Evolutionary conservation across 352 stramenopile species (phyloP), one percentile per base, ranked within the genome.

Genomic region (Phytophthora palmivora): DNA sequence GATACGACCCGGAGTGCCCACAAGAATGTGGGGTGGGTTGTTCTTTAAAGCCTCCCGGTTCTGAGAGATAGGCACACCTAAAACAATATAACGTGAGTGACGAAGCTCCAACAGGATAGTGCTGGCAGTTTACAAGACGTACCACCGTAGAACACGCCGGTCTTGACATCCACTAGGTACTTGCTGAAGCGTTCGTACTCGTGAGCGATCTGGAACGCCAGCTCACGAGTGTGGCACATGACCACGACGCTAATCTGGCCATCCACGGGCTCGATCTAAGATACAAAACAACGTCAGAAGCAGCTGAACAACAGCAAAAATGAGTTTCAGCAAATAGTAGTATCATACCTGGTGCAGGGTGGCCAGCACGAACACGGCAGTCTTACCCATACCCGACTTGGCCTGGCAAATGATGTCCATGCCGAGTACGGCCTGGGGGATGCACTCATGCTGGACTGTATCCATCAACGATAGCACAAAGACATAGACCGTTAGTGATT

Each of bases 361-460:
- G 16, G 98, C 96, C 43, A 99, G 79, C 6, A 99, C 97, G 72
- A 99, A 99, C 32, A 99, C 98, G 42, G 98, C 98, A 0, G 98
- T 99, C 86, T 99, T 99, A 64, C 98, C 98, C 98, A 99, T 99
- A 82, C 98, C 98, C 37, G 96, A 99, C 89, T 99, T 99, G 58
- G 98, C 98, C 79, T 99, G 98, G 82, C 97, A 99, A 81, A 99
- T 97, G 64, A 99, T 98, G 78, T 99, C 98, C 88, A 99, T 99
- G 44, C 98, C 98, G n/a, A 99, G 88, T 48, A 99, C 95, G 34
- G 98, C 97, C 76, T 99, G 97, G 21, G 98, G 98, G 74, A 99
- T 99, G 66, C 97, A 99, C 82, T 99, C 97, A 74, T 99, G 97
- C 79, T 98, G 96, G 50, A 98, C 96, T 97, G 70, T 30, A 58